Conservation (phyloP, 148 eudicot species). For the Beta vulgaris region DNA sequence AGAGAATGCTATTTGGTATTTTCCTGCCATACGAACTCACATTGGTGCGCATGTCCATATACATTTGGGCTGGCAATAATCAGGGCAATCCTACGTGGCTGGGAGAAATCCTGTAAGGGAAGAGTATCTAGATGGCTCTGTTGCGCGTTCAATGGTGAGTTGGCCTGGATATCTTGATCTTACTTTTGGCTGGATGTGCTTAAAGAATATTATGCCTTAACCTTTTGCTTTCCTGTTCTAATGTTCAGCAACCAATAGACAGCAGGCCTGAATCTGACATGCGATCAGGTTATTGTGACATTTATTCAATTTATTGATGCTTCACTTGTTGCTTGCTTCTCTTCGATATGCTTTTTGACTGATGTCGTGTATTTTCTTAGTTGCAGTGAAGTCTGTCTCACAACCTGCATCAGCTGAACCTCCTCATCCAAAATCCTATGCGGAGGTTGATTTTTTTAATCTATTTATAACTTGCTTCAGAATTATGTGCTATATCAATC, state of each 20-base stretch:
- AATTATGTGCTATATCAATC: background rate
- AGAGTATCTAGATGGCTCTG: slow-evolving; percentile 47
- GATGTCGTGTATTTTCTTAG: slow-evolving; percentile 18
- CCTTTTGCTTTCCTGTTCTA: slow-evolving; percentile 19
- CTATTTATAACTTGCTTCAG: background rate
- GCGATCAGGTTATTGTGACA: slow-evolving; percentile 62
- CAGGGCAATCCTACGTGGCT: slow-evolving; percentile 47
- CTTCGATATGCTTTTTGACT: background rate
- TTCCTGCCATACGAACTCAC: background rate
- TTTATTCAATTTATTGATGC: slow-evolving; percentile 1
- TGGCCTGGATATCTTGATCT: slow-evolving; percentile 4
- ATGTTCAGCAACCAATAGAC: slow-evolving; percentile 45
- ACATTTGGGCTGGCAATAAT: slow-evolving; percentile 4
- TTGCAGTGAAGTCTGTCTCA: slow-evolving; percentile 67
- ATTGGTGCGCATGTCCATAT: background rate
- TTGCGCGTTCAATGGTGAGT: slow-evolving; percentile 57
- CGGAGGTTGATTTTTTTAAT: slow-evolving; percentile 45
- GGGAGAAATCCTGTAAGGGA: slow-evolving; percentile 46
- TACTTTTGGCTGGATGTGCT: slow-evolving; percentile 7
- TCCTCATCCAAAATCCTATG: slow-evolving; percentile 74
- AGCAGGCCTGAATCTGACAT: slow-evolving; percentile 48
- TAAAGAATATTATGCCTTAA: background rate
- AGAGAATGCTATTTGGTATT: background rate
- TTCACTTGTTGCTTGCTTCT: slow-evolving; percentile 4
- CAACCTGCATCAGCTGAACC: slow-evolving; percentile 60